phyloP scores from a whole-genome alignment of 2,329 filamentous ascomycete species.

The Ascochyta pisi region DNA sequence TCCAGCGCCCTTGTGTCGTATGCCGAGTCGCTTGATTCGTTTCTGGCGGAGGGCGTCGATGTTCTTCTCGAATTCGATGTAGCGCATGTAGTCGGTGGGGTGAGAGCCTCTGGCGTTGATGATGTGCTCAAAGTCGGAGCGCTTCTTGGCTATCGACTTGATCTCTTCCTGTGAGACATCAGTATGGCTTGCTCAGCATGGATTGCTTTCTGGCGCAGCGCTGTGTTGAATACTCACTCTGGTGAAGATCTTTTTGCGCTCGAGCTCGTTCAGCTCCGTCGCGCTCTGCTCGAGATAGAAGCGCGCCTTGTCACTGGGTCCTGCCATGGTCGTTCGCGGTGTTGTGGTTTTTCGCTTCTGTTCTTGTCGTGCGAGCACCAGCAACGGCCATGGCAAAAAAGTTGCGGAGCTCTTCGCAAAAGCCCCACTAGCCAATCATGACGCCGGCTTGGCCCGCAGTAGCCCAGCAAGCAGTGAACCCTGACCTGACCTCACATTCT shows the following conservation, averaged over 20 bases:
- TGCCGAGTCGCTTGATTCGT: slow-evolving; percentile 79
- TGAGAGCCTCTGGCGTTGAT: slow-evolving; percentile 78
- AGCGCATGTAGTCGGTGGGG: slow-evolving; percentile 81
- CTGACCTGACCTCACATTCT: slow-evolving; percentile 29
- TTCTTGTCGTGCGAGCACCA: too few species aligned
- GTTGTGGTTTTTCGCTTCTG: slow-evolving; percentile 5
- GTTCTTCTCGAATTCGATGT: slow-evolving; percentile 75
- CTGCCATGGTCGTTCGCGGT: slow-evolving; percentile 67
- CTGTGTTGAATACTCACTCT: slow-evolving; percentile 60
- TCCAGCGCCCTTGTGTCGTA: slow-evolving; percentile 74
- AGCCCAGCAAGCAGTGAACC: slow-evolving; percentile 10
- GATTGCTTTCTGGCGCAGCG: neutral
- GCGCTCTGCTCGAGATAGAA: slow-evolving; percentile 94
- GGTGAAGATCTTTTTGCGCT: slow-evolving; percentile 89
- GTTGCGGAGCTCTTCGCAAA: slow-evolving; percentile 19
- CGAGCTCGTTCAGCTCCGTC: slow-evolving; percentile 89
- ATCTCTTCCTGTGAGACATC: slow-evolving; percentile 75
- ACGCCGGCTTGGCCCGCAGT: slow-evolving; percentile 33
- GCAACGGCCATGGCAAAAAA: slow-evolving; percentile 30
- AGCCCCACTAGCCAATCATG: slow-evolving; percentile 23
- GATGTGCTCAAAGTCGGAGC: slow-evolving; percentile 91
- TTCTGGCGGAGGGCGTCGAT: slow-evolving; percentile 79
- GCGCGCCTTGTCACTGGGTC: slow-evolving; percentile 89
- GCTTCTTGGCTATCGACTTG: slow-evolving; percentile 82
- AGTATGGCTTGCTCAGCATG: neutral